Base-by-base conservation (phyloP, 2,329 filamentous ascomycete species). In the Exophiala bonariae region DNA sequence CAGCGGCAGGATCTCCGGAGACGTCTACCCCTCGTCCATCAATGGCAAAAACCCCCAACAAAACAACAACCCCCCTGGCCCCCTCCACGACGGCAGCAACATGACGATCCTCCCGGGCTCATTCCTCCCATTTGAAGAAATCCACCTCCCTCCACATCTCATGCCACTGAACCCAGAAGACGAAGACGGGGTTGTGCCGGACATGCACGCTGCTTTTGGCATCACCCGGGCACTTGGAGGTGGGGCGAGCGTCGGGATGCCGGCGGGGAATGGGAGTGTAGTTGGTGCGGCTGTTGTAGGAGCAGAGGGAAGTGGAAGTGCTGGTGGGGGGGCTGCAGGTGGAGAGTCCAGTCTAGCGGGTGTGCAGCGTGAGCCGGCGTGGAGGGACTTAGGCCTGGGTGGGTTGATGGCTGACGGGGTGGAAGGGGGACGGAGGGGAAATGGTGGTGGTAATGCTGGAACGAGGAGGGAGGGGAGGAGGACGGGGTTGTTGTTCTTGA, bases 131-230 rank as follows among this genome's bases (percentile, higher is more conserved):
- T 66, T 74, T 44, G 82, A 85, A 61, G 78, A 82, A 37, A 82
- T 85, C 61, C 76, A 79, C 57, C 75, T 85, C 2, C 70, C 76
- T 5, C 74, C 77, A 13, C 77, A 83, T 48, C 76, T 81, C 47
- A 79, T 83, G 59, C 82, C 82, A 0, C 64, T 81, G 11, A 84
- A 85, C 52, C 82, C 82, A 0, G 82, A 85, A 61, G 82, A 85
- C 53, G 81, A 85, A 62, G 82, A 85, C 52, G 82, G 84, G 55
- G 78, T 85, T 2, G 81, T 85, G 11, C 82, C 82, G 0, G 81
- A 85, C 56, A 81, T 84, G 64, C 82, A 85, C 63, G 82, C 82
- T 0, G 82, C 81, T 2, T 85, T 84, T 65, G 82, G 82, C 1
- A 85, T 85, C 49, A 75, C 79, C 62, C 69, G 81, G 33, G 82